phyloP scores from a whole-genome alignment of 495 filamentous ascomycete genomes.

The Neurospora cerealis region DNA sequence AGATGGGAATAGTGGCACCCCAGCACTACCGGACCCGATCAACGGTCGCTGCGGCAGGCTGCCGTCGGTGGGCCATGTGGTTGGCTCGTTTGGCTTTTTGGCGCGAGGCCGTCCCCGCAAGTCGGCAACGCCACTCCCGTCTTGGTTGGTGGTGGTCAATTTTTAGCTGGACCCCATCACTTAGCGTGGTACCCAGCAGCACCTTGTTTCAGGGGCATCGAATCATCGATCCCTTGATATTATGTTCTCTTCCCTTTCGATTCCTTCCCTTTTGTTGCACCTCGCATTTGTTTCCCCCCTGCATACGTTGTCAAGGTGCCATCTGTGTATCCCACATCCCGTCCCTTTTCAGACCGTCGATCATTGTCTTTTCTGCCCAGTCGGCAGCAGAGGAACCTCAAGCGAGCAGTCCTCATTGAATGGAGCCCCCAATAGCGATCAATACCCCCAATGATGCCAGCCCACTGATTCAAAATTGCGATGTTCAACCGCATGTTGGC shows the following conservation, averaged over 20 bases:
- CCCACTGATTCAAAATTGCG: not conserved
- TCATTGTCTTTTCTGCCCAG: not conserved
- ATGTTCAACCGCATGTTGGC: not conserved
- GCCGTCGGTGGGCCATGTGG: not conserved
- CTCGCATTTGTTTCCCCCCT: not conserved
- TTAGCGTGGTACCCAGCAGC: not conserved
- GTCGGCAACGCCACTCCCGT: not conserved
- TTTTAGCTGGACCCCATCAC: not conserved
- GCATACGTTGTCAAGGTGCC: not conserved
- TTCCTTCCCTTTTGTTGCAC: not conserved
- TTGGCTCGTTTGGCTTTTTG: constrained; percentile 2
- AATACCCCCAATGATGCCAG: not conserved
- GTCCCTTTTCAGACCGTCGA: not conserved
- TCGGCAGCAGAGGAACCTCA: not conserved
- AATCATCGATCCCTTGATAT: not conserved
- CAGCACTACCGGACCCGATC: not conserved
- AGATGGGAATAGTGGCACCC: not conserved
- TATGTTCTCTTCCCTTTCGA: not conserved
- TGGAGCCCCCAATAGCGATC: too few species aligned
- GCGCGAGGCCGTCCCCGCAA: not conserved
- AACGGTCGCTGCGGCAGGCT: not conserved
- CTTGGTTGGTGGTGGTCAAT: not conserved
- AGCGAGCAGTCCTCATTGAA: not conserved
- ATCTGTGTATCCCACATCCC: not conserved
- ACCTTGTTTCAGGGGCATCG: not conserved